These are phyloP conservation scores for Saccharomycopsis fibuligera DNA, from an alignment of 805 yeast genomes.

Conservation along the genomic window DNA sequence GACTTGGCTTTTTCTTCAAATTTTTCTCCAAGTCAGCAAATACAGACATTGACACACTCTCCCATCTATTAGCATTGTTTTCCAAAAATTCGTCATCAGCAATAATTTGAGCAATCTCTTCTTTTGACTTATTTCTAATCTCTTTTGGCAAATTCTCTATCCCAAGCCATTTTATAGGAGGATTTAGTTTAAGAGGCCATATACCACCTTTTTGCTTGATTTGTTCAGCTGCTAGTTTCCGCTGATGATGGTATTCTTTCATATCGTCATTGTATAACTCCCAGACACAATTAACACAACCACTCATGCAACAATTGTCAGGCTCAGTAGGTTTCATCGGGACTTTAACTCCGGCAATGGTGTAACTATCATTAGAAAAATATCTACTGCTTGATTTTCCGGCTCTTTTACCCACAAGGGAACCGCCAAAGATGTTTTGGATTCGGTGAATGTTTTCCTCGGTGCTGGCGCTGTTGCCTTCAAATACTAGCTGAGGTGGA, in stretches of 20 bases:
- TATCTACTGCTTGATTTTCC: slow-evolving; percentile 23
- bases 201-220: slow-evolving; percentile 36
- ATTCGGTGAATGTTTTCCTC: slow-evolving; percentile 43
- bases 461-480: slow-evolving; percentile 29
- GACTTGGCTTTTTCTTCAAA: too few relatives aligned
- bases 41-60: slow-evolving; percentile 71
- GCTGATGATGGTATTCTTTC: slow-evolving; percentile 65
- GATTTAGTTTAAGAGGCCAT: slow-evolving; percentile 65
- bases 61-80: slow-evolving; percentile 35
- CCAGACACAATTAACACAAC: slow-evolving; percentile 97
- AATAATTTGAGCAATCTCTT: slow-evolving; percentile 27
- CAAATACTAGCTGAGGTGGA: slow-evolving; percentile 23
- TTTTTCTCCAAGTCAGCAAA: slow-evolving; percentile 79
- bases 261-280: slow-evolving; percentile 84
- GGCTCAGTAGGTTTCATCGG: slow-evolving; percentile 87
- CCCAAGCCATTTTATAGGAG: slow-evolving; percentile 40
- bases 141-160: slow-evolving; percentile 39
- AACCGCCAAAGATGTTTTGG: slow-evolving; percentile 47
- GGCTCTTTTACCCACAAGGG: slow-evolving; percentile 44
- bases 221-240: slow-evolving; percentile 52
- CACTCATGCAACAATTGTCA: slow-evolving; percentile 96
- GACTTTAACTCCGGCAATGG: slow-evolving; percentile 61
- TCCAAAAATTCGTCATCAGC: slow-evolving; percentile 30
- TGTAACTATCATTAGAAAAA: slow-evolving; percentile 17
- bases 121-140: slow-evolving; percentile 26